Base-by-base conservation (phyloP, 129 eudicot species). In the Lonicera japonica region DNA sequence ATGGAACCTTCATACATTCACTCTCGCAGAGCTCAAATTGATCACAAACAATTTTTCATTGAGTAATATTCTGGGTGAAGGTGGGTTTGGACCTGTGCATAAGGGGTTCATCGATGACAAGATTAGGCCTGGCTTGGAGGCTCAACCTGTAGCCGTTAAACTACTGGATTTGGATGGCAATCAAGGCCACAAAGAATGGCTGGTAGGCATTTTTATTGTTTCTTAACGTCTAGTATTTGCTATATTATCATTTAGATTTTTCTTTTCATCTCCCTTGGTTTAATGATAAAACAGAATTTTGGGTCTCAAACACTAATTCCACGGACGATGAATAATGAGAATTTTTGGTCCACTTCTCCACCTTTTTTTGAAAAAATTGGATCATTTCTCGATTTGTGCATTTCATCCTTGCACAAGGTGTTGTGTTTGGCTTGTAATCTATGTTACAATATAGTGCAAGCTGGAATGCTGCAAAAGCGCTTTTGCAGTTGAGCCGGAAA, bases 141-240 rank as follows among this genome's bases (percentile, higher is more conserved):
- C 94, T 52, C 97, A 90, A 64, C 81, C 90, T 11, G 95, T 90
- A 34, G 97, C 97, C 0, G 92, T 90, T 50, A 90, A 90, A 73
- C 56, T 82, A 20, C 80, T 90, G 29, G 95, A 90, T 58, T 81
- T 82, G 74, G 89, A 82, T 67, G 94, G 95, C 20, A 75, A 73
- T 61, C 97, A 90, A 56, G 97, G 97, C 47, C 87, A 83, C 66
- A 72, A 74, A 65, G 95, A 90, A 69, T 90, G 97, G 97, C 83
- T 90, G 94, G 97, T 90, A 72, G 64, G 85, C 23, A 43, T 47
- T 23, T 56, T 18, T 41, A 25, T 4, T 4, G 10, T 15, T 20
- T 16, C 16, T 43, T 8, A 8, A 14, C 14, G 8, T 43, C 8
- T 1, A 8, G 1, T 14, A 43, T 24, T 25, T 29, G 29, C 5